Evolutionary conservation across 257 asterid genomes (phyloP).

Genomic region (Cinchona pubescens): DNA sequence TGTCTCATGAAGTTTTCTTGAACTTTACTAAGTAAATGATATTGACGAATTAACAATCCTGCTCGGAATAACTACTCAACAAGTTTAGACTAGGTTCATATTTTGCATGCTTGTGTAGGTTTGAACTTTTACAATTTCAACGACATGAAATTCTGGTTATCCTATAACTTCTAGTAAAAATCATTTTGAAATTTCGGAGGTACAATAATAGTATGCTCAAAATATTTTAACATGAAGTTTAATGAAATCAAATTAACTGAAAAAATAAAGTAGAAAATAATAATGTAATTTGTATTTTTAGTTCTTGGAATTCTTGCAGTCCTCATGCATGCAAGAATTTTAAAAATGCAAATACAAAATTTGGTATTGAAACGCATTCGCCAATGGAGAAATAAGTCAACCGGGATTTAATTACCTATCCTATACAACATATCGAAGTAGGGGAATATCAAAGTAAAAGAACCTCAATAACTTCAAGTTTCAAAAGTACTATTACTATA

Average conservation of each 20-base stretch:
- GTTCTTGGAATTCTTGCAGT: background rate
- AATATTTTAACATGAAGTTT: background rate
- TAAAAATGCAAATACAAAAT: background rate
- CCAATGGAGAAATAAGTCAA: no score
- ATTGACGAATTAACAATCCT: background rate
- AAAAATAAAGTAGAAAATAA: background rate
- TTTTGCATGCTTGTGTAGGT: background rate
- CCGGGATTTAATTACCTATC: no score
- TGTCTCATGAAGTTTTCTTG: background rate
- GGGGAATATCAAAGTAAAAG: no score
- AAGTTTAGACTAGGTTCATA: background rate
- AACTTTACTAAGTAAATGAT: background rate
- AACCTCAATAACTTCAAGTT: no score
- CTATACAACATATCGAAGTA: no score
- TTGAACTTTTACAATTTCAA: conserved; percentile 7
- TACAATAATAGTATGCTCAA: background rate
- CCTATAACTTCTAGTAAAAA: background rate
- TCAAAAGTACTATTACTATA: no score
- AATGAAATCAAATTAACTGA: background rate
- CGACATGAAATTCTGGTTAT: background rate
- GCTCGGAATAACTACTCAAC: background rate
- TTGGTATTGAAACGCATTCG: no score
- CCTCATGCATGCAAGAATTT: background rate
- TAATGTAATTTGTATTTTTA: background rate
- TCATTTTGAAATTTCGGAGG: background rate